These are phyloP conservation scores for Ustilago vetiveriae DNA, from an alignment of 1,284 basidiomycete genomes.

Conservation along the genomic window DNA sequence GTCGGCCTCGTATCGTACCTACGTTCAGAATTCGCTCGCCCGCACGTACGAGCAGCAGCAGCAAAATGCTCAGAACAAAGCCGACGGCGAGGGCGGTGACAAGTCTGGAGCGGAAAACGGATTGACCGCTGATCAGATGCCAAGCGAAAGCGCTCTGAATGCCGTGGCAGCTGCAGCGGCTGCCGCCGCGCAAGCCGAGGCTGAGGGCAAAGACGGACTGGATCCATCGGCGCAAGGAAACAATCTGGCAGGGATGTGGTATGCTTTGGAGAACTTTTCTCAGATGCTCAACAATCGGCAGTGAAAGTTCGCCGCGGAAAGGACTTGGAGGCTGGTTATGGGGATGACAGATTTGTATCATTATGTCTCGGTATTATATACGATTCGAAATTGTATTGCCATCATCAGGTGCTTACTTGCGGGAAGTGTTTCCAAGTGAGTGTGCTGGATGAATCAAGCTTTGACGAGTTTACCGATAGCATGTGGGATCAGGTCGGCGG, in stretches of 20 bases:
- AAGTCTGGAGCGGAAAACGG: slow-evolving; percentile 15
- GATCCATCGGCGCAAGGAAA: slow-evolving; percentile 32
- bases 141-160: slow-evolving; percentile 41
- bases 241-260: slow-evolving; percentile 45
- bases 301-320: slow-evolving; percentile 1
- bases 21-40: slow-evolving; percentile 42
- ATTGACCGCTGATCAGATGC: slow-evolving; percentile 16
- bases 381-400: no score
- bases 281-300: slow-evolving; percentile 56
- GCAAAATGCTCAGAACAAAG: slow-evolving; percentile 17
- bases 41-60: slow-evolving; percentile 46
- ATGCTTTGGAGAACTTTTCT: slow-evolving; percentile 49
- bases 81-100: slow-evolving; percentile 9
- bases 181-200: slow-evolving; percentile 24
- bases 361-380: no score
- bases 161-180: slow-evolving; percentile 42
- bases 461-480: slow-evolving; percentile 49
- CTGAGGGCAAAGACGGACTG: slow-evolving; percentile 27
- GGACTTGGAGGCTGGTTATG: no score
- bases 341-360: slow-evolving; percentile 9
- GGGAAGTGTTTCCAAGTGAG: no score
- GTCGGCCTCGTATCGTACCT: slow-evolving; percentile 37
- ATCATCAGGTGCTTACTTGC: no score
- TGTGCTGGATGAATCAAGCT: slow-evolving; percentile 17
- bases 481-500: slow-evolving; percentile 38